These are phyloP conservation scores for Cymbopogon flexuosus DNA, from an alignment of 202 grass and related monocot genomes.

Conservation along the genomic window DNA sequence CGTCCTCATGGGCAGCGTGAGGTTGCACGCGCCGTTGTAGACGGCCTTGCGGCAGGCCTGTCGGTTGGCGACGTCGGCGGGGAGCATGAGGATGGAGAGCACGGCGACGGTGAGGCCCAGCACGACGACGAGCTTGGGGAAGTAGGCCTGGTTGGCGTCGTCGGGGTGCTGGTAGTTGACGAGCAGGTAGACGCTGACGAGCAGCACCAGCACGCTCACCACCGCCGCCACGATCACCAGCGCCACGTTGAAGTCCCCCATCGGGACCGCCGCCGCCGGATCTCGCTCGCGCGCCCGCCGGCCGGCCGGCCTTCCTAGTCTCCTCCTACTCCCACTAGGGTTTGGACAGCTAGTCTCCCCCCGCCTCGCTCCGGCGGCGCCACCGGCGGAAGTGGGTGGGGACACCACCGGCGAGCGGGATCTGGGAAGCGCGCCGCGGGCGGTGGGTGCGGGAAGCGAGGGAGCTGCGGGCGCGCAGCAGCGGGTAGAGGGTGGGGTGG, in stretches of 20 bases:
- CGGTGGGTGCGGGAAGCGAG: not conserved
- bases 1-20: slow-evolving; percentile 88
- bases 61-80: slow-evolving; percentile 84
- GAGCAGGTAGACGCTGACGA: slow-evolving; percentile 88
- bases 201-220: slow-evolving; percentile 65
- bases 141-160: slow-evolving; percentile 93
- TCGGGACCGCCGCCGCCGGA: too few species aligned
- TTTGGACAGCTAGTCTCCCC: too few species aligned
- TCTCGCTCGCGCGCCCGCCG: not conserved
- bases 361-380: not conserved
- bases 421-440: slow-evolving; percentile 23
- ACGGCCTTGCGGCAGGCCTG: slow-evolving; percentile 66
- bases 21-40: slow-evolving; percentile 67
- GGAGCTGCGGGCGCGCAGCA: not conserved
- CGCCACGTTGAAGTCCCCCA: slow-evolving; percentile 89
- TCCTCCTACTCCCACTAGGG: not conserved
- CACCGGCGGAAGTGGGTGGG: not conserved
- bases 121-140: slow-evolving; percentile 89
- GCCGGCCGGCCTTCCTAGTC: too few species aligned
- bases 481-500: not conserved
- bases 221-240: slow-evolving; percentile 89
- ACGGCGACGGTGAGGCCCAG: slow-evolving; percentile 80
- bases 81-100: slow-evolving; percentile 99
- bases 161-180: slow-evolving; percentile 99
- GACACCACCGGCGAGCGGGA: slow-evolving; percentile 26